Conservation (phyloP, 176 grass and related monocot species). For the Otatea glauca region DNA sequence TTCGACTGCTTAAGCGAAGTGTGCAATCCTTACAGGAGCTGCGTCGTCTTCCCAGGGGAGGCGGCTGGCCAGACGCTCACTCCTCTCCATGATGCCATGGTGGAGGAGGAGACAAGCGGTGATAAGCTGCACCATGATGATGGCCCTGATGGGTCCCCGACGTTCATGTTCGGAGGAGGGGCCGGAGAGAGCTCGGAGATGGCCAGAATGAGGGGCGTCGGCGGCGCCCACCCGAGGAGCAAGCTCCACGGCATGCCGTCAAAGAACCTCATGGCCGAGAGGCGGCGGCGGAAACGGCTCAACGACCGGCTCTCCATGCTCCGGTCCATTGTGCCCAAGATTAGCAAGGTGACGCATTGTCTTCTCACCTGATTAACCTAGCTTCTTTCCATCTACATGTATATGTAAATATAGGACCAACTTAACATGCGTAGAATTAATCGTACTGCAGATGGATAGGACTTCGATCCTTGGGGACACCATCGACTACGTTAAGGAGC, state of each 20-base stretch:
- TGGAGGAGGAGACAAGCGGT: constrained; percentile 35
- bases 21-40: constrained; percentile 61
- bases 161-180: constrained; percentile 52
- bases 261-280: constrained; percentile 89
- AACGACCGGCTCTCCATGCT: constrained; percentile 95
- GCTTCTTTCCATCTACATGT: neutral
- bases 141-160: constrained; percentile 12
- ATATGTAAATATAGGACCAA: neutral
- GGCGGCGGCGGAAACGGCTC: constrained; percentile 73
- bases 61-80: neutral
- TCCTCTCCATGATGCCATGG: constrained; percentile 42
- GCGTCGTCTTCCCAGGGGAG: neutral
- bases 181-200: constrained; percentile 27
- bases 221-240: constrained; percentile 39
- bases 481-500: constrained; percentile 85
- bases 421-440: neutral
- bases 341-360: constrained; percentile 62
- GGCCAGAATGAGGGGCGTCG: neutral
- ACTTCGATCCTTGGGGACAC: constrained; percentile 86
- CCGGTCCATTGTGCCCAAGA: constrained; percentile 84
- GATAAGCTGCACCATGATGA: constrained; percentile 8
- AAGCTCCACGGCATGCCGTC: constrained; percentile 52
- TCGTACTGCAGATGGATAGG: constrained; percentile 66
- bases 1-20: constrained; percentile 82
- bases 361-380: constrained; percentile 10